Conservation (phyloP, 2,329 filamentous ascomycete species). For the Helotiales sp. region DNA sequence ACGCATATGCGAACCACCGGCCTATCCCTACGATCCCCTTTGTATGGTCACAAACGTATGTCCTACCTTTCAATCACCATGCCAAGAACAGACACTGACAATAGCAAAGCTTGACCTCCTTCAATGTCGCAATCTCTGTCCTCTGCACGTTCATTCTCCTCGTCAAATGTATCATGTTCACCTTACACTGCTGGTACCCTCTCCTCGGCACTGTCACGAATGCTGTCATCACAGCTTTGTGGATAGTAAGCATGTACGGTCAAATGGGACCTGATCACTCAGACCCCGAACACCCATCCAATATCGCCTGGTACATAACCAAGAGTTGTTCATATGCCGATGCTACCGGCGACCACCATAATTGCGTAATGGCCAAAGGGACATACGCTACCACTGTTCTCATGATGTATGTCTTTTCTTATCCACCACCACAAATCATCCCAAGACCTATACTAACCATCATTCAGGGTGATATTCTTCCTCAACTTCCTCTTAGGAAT, state of each 20-base stretch:
- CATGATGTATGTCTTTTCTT: slow-evolving; percentile 60
- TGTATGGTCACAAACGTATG: slow-evolving; percentile 73
- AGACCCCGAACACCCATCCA: slow-evolving; percentile 61
- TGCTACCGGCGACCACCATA: slow-evolving; percentile 51
- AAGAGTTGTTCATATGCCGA: slow-evolving; percentile 65
- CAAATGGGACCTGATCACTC: slow-evolving; percentile 74
- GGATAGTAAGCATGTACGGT: slow-evolving; percentile 64
- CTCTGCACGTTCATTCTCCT: slow-evolving; percentile 75
- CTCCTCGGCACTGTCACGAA: slow-evolving; percentile 61
- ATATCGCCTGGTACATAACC: slow-evolving; percentile 72
- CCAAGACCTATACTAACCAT: not conserved
- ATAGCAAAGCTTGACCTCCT: slow-evolving; percentile 66
- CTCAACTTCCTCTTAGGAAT: slow-evolving; percentile 58
- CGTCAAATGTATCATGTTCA: slow-evolving; percentile 66
- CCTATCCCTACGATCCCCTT: slow-evolving; percentile 63
- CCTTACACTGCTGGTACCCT: slow-evolving; percentile 72
- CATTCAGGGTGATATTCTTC: slow-evolving; percentile 58
- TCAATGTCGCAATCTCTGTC: slow-evolving; percentile 75
- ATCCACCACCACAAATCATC: not conserved
- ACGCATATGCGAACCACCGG: slow-evolving; percentile 71
- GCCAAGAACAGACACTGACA: slow-evolving; percentile 12
- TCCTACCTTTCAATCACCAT: slow-evolving; percentile 24
- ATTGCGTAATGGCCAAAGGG: slow-evolving; percentile 68
- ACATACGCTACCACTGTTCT: slow-evolving; percentile 63
- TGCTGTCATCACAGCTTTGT: slow-evolving; percentile 58